phyloP scores from a whole-genome alignment of 106 monocot species.

The Dioscorea zingiberensis region DNA sequence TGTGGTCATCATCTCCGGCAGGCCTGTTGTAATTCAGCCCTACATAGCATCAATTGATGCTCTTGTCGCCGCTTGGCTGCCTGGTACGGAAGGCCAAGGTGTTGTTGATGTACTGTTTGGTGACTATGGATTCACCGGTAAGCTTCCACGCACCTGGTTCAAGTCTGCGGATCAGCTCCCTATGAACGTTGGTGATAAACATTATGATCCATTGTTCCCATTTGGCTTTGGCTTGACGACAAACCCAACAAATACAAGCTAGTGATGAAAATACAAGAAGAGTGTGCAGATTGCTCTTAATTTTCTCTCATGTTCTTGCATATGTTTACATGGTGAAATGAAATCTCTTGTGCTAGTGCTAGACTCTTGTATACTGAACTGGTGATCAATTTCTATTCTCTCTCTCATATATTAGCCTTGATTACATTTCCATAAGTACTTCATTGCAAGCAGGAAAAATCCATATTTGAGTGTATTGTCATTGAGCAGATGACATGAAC shows the following conservation, averaged over 20 bases:
- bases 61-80: conserved; percentile 64
- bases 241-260: conserved; percentile 4
- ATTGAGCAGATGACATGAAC: too few relatives aligned
- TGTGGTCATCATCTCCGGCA: conserved; percentile 40
- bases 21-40: conserved; percentile 48
- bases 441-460: too few relatives aligned
- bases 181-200: conserved; percentile 55
- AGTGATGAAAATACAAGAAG: neutral
- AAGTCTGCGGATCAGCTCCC: conserved; percentile 61
- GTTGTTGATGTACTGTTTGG: conserved; percentile 63
- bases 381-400: too few relatives aligned
- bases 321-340: too few relatives aligned
- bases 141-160: conserved; percentile 58
- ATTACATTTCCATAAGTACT: too few relatives aligned
- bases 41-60: conserved; percentile 31
- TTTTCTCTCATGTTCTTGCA: too few relatives aligned
- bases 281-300: too few relatives aligned
- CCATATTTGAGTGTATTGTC: too few relatives aligned
- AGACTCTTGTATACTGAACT: too few relatives aligned
- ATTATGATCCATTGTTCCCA: conserved; percentile 58
- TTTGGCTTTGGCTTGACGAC: conserved; percentile 62
- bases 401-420: too few relatives aligned
- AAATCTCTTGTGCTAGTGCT: too few relatives aligned
- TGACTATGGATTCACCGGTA: conserved; percentile 61
- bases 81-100: conserved; percentile 51